A percentile compares a stretch with the other conserved stretches of the same genome.
Conservation (phyloP, 1,139 yeast species). For the Debaryomyces sp. region DNA sequence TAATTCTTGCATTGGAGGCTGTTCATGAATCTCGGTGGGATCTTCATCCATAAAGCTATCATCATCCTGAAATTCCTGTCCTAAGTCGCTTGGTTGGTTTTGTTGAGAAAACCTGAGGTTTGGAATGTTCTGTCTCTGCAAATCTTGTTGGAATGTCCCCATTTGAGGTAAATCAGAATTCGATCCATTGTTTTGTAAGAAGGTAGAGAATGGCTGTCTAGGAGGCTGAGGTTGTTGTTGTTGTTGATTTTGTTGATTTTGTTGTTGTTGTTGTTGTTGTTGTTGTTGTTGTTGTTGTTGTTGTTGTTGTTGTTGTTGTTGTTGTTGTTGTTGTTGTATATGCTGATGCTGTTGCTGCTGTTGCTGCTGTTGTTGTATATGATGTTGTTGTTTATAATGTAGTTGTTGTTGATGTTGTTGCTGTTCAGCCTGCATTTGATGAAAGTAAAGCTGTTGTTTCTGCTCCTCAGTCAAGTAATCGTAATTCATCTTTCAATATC, state of each 20-base stretch:
- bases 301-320: slow-evolving; percentile 11
- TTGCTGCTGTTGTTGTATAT: slow-evolving; percentile 15
- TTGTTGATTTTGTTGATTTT: slow-evolving; percentile 9
- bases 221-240: slow-evolving; percentile 8
- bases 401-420: slow-evolving; percentile 18
- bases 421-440: slow-evolving; percentile 19
- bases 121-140: slow-evolving; percentile 3
- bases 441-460: slow-evolving; percentile 35
- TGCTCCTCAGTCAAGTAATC: slow-evolving; percentile 37
- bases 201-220: not conserved
- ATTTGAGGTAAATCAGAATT: slow-evolving; percentile 6
- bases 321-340: slow-evolving; percentile 14
- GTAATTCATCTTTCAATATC: slow-evolving; percentile 26
- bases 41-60: slow-evolving; percentile 50
- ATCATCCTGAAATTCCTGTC: slow-evolving; percentile 18
- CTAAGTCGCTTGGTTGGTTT: not conserved
- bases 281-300: slow-evolving; percentile 5
- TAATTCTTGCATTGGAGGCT: slow-evolving; percentile 15
- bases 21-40: slow-evolving; percentile 24
- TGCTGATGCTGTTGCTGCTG: too few species aligned
- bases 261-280: too few species aligned
- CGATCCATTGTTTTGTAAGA: slow-evolving; percentile 2
- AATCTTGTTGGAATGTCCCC: slow-evolving; percentile 3
- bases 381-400: slow-evolving; percentile 10
- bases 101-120: slow-evolving; percentile 2